phyloP scores from a whole-genome alignment of 148 eudicot genomes.

The Camellia sinensis region DNA sequence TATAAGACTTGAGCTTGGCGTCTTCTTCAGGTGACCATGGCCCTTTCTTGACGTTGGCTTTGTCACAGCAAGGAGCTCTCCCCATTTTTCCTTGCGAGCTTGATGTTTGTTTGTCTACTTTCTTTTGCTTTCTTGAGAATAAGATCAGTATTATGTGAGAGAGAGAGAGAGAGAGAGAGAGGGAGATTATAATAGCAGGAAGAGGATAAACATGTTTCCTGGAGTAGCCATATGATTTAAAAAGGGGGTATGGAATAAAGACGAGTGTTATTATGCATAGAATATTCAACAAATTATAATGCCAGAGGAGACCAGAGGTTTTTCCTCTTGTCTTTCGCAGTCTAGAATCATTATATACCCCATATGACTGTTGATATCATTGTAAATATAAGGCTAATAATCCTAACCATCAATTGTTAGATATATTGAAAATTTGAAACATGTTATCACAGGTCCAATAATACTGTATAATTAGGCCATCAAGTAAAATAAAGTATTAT shows the following conservation, averaged over 20 bases:
- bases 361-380: conserved; percentile 12
- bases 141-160: conserved; percentile 9
- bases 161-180: conserved; percentile 30
- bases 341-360: conserved; percentile 25
- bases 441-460: neutral
- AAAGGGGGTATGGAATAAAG: conserved; percentile 30
- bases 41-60: conserved; percentile 65
- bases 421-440: neutral
- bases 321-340: conserved; percentile 46
- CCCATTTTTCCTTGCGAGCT: conserved; percentile 42
- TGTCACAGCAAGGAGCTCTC: conserved; percentile 73
- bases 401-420: conserved; percentile 9
- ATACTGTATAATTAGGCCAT: neutral
- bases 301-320: conserved; percentile 28
- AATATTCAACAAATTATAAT: conserved; percentile 18
- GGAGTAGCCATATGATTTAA: conserved; percentile 22
- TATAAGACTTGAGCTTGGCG: conserved; percentile 53
- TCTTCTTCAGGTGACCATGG: conserved; percentile 78
- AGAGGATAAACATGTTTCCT: conserved; percentile 38
- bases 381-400: conserved; percentile 11
- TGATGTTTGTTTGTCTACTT: neutral
- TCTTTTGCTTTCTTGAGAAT: neutral
- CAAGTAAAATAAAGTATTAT: no score
- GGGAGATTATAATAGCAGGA: conserved; percentile 24
- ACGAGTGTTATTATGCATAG: conserved; percentile 7